phyloP scores from a whole-genome alignment of 23 red algal species.

The Pyropia haitanensis region DNA sequence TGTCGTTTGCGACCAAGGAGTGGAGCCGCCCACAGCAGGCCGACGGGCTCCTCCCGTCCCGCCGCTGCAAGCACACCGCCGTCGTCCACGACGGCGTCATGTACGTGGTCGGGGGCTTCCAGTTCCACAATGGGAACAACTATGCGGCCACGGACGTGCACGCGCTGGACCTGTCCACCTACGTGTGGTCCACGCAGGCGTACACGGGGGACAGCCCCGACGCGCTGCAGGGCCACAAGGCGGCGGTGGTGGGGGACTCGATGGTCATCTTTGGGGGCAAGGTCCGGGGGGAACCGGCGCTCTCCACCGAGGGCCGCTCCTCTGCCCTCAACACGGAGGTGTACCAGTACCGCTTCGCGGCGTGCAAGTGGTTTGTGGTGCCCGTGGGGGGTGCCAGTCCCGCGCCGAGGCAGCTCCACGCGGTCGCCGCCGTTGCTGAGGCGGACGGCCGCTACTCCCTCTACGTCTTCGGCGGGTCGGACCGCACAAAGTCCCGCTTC shows the following conservation, averaged over 20 bases:
- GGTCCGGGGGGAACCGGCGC: slow-evolving; percentile 24
- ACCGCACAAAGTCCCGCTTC: slow-evolving; percentile 65
- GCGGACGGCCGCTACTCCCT: slow-evolving; percentile 29
- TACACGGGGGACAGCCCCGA: slow-evolving; percentile 47
- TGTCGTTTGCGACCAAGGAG: slow-evolving; percentile 32
- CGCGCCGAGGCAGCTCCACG: slow-evolving; percentile 59
- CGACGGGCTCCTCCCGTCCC: slow-evolving; percentile 35
- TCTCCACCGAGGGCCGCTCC: slow-evolving; percentile 23
- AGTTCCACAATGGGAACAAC: slow-evolving; percentile 81
- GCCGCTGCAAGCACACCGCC: slow-evolving; percentile 93
- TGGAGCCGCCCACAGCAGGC: slow-evolving; percentile 40
- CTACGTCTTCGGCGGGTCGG: slow-evolving; percentile 77
- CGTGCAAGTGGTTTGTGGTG: slow-evolving; percentile 57
- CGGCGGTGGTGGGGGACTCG: slow-evolving; percentile 61
- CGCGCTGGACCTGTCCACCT: slow-evolving; percentile 57
- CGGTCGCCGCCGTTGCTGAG: slow-evolving; percentile 31
- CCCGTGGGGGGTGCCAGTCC: slow-evolving; percentile 26
- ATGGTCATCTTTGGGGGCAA: slow-evolving; percentile 98
- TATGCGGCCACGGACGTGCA: slow-evolving; percentile 84
- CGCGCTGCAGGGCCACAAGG: slow-evolving; percentile 87
- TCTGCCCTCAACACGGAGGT: slow-evolving; percentile 58
- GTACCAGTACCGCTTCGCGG: slow-evolving; percentile 72
- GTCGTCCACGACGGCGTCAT: slow-evolving; percentile 73
- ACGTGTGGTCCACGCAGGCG: slow-evolving; percentile 47
- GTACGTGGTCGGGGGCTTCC: slow-evolving; percentile 90